phyloP scores from a whole-genome alignment of 306 rosid genomes.

The Luffa aegyptiaca region DNA sequence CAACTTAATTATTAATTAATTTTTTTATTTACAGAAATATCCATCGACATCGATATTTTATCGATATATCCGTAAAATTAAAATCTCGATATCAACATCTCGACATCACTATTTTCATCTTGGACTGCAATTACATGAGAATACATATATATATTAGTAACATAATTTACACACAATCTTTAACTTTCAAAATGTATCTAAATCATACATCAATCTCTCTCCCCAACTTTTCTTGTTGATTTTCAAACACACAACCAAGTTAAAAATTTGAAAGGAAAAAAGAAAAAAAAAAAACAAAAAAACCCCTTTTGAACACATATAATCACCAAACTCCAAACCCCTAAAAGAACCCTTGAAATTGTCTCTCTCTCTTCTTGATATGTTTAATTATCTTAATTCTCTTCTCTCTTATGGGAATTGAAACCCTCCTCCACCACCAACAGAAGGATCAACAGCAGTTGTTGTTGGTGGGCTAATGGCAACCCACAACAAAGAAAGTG shows the following conservation, averaged over 20 bases:
- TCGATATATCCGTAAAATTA: too few species aligned
- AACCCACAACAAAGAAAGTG: slow-evolving; percentile 43
- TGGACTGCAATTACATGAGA: too few species aligned
- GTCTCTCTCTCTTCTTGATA: not conserved
- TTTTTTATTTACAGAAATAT: too few species aligned
- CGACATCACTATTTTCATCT: too few species aligned
- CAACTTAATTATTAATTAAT: too few species aligned
- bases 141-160: not conserved
- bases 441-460: not conserved
- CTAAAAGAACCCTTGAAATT: not conserved
- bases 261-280: not conserved
- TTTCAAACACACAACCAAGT: not conserved
- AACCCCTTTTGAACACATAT: not conserved
- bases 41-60: too few species aligned
- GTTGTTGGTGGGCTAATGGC: slow-evolving; percentile 26
- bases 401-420: slow-evolving; percentile 19
- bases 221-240: not conserved
- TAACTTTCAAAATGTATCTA: not conserved
- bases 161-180: not conserved
- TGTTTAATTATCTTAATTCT: not conserved
- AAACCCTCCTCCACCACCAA: slow-evolving; percentile 20
- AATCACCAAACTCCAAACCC: not conserved
- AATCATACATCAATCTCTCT: not conserved
- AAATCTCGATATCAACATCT: too few species aligned
- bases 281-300: not conserved